A percentile compares a stretch with the other conserved stretches of the same genome.
phyloP scores from a whole-genome alignment of 129 eudicot genomes.

The Chrysanthemum makinoi region DNA sequence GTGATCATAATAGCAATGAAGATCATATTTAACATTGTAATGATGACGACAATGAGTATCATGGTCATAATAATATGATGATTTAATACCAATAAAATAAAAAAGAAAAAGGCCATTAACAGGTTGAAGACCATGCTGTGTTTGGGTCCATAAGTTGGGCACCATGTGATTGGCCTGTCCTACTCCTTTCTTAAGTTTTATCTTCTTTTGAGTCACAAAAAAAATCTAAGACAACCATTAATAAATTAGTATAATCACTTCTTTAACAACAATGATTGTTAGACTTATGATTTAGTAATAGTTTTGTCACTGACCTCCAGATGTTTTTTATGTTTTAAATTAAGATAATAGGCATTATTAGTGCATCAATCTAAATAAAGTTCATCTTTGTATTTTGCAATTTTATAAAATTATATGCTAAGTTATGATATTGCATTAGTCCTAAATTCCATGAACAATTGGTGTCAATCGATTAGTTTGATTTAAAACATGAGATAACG shows the following conservation, averaged over 20 bases:
- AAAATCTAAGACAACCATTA: constrained; percentile 1
- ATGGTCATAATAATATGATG: constrained; percentile 2
- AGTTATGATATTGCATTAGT: not conserved
- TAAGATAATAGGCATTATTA: not conserved
- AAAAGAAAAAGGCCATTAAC: constrained; percentile 21
- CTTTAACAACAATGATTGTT: not conserved
- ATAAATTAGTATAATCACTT: not conserved
- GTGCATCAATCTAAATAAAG: not conserved
- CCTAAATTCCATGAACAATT: no score
- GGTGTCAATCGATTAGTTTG: no score
- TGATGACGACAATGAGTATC: constrained; percentile 10
- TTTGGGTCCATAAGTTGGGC: constrained; percentile 36
- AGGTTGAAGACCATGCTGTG: constrained; percentile 25
- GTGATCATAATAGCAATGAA: no score
- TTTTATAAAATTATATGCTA: not conserved
- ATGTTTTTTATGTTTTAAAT: not conserved
- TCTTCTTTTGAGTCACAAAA: constrained; percentile 3
- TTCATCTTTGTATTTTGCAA: not conserved
- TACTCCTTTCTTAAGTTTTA: constrained; percentile 28
- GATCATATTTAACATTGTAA: not conserved
- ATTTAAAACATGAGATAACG: no score
- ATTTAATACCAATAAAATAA: not conserved
- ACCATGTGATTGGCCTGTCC: constrained; percentile 38
- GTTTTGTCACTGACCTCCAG: not conserved
- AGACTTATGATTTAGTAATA: not conserved